Evolutionary conservation across 495 filamentous ascomycete genomes (phyloP), one percentile per base, ranked within the genome.

Genomic region (Xylaria telfairii): DNA sequence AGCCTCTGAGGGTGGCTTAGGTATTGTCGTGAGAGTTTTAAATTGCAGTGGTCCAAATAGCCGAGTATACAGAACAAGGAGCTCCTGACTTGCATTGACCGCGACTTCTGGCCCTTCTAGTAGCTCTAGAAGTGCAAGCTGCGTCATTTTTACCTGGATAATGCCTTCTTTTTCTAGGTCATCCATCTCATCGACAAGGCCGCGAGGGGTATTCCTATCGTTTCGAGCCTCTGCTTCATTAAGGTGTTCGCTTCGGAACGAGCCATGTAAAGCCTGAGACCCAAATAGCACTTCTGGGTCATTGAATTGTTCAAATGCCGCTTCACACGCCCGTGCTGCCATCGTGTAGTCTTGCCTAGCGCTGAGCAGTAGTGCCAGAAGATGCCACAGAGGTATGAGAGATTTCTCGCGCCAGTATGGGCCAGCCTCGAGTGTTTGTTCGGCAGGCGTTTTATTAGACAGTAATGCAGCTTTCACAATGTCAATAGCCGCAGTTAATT

Each of bases 91-190:
- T 67, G 90, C 88, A 74, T 96, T 94, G 42, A 97, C 91, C 13
- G 96, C 94, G 65, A 90, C 87, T 70, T 92, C 90, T 0, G 94
- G 87, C 6, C 93, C 94, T 76, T 97, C 92, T 19, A 92, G 75
- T 13, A 94, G 83, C 79, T 98, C 96, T 13, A 94, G 76, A 46
- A 99, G 88, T 4, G 92, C 87, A 69, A 99, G 84, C 73, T 97
- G 93, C 9, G 94, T 97, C 89, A 99, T 97, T 76, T 95, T 96
- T 39, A 97, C 87, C 78, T 98, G 92, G 28, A 99, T 79, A 32
- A 98, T 91, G 24, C 87, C 85, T 75, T 93, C 92, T 74, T 92
- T 95, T 75, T 97, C 94, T 46, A 89, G 88, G 67, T 87, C 86
- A 61, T 91, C 89, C 85, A 97, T 90, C 67, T 90, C 88, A 69